Evolutionary conservation across 257 asterid species (phyloP).

Genomic region (Ligustrum vulgare): DNA sequence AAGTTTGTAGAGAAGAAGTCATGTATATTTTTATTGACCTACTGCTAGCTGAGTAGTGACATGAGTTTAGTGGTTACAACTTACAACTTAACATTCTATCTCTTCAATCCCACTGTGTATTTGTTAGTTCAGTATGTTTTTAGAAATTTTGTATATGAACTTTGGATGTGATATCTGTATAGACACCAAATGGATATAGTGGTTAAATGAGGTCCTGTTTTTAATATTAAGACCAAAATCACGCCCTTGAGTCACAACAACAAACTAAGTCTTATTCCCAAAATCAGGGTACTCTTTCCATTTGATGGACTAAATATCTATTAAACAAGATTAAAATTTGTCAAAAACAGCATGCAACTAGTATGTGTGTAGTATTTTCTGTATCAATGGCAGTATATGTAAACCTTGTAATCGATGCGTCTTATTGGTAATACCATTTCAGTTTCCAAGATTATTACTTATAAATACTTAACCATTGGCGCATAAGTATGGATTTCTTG

Average conservation of each 20-base stretch:
- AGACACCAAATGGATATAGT: not conserved
- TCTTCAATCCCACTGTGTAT: not conserved
- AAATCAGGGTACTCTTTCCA: not conserved
- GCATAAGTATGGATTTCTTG: not conserved
- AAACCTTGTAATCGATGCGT: not conserved
- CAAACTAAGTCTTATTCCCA: not conserved
- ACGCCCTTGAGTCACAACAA: not conserved
- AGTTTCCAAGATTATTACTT: not conserved
- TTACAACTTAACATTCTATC: not conserved
- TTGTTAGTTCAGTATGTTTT: not conserved
- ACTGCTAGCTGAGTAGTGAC: not conserved
- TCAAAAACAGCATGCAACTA: not conserved
- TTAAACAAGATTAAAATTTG: not conserved
- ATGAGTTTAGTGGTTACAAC: not conserved
- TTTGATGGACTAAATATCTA: not conserved
- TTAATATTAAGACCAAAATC: not conserved
- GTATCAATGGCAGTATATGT: not conserved
- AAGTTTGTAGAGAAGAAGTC: not conserved
- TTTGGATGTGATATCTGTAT: not conserved
- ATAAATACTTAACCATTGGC: not conserved
- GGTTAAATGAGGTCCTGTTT: not conserved
- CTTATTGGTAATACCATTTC: not conserved
- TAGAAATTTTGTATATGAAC: not conserved
- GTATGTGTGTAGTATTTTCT: not conserved
- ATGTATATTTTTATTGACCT: not conserved